Percentiles rank a stretch among this genome's conserved stretches.
phyloP scores from a whole-genome alignment of 2,329 filamentous ascomycete species.

The Aureobasidium leucospermi region DNA sequence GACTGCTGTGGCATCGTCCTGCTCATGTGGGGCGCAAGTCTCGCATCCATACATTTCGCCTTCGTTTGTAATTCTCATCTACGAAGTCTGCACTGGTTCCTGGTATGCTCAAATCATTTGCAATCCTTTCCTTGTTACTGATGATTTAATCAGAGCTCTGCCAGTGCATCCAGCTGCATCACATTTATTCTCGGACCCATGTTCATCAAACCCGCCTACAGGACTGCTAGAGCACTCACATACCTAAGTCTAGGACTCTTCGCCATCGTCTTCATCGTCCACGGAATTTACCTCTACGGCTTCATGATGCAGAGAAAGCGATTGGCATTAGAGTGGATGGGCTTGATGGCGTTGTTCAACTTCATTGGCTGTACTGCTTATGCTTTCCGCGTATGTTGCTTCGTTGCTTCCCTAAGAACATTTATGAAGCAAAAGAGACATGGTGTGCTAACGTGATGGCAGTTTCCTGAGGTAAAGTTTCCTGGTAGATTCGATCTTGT shows the following conservation, averaged over 20 bases:
- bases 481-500: conserved; percentile 17
- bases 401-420: neutral
- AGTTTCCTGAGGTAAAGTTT: conserved; percentile 16
- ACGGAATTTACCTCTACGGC: conserved; percentile 17
- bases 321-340: conserved; percentile 17
- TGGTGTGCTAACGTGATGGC: neutral
- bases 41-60: conserved; percentile 18
- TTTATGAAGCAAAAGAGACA: neutral
- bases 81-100: conserved; percentile 14
- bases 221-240: conserved; percentile 15
- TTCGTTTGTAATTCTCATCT: conserved; percentile 15
- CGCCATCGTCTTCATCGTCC: conserved; percentile 16
- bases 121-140: neutral
- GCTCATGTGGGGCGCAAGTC: conserved; percentile 19
- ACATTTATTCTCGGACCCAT: conserved; percentile 16
- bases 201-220: conserved; percentile 15
- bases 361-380: conserved; percentile 16
- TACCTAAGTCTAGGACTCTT: conserved; percentile 17
- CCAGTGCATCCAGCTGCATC: conserved; percentile 16
- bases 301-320: conserved; percentile 14
- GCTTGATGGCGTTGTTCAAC: conserved; percentile 16
- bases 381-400: conserved; percentile 16
- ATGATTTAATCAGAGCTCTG: neutral
- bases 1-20: conserved; percentile 18
- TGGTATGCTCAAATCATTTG: neutral